Evolutionary conservation across 2,329 filamentous ascomycete species (phyloP).

Genomic region (Magnaporthales sp.): DNA sequence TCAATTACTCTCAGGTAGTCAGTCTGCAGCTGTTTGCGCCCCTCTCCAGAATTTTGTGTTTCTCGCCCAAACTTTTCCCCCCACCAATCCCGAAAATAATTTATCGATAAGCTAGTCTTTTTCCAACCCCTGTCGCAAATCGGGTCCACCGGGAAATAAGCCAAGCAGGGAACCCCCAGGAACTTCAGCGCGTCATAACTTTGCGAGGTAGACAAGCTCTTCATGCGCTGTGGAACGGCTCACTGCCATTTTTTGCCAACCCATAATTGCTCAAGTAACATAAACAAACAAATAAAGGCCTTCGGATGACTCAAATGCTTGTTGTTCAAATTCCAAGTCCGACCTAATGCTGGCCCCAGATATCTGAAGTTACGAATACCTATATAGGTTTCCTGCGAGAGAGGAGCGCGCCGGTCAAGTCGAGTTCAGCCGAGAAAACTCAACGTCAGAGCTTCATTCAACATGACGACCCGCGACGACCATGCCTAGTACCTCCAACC

Average conservation of each 20-base stretch:
- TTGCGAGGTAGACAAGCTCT: background rate
- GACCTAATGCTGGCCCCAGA: background rate
- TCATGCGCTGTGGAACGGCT: slow-evolving; percentile 3
- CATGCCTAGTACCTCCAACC: slow-evolving; percentile 24
- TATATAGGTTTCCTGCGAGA: background rate
- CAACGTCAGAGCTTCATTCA: slow-evolving; percentile 2
- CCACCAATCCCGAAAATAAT: background rate
- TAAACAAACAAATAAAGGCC: background rate
- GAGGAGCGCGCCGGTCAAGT: background rate
- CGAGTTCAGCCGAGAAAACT: background rate
- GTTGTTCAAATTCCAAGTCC: background rate
- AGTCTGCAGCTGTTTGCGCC: background rate
- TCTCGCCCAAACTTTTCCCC: slow-evolving; percentile 1
- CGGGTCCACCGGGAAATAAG: background rate
- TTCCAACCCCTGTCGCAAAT: background rate
- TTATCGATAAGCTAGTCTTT: background rate
- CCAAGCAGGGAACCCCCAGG: slow-evolving; percentile 3
- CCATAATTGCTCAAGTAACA: background rate
- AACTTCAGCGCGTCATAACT: slow-evolving; percentile 5
- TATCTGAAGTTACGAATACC: background rate
- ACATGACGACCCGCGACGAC: slow-evolving; percentile 6
- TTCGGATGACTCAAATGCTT: background rate
- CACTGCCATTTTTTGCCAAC: background rate
- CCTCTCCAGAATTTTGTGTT: slow-evolving; percentile 3
- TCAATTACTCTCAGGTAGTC: background rate